Conservation (phyloP, 805 yeast species). For the Ogataea chonburiensis region DNA sequence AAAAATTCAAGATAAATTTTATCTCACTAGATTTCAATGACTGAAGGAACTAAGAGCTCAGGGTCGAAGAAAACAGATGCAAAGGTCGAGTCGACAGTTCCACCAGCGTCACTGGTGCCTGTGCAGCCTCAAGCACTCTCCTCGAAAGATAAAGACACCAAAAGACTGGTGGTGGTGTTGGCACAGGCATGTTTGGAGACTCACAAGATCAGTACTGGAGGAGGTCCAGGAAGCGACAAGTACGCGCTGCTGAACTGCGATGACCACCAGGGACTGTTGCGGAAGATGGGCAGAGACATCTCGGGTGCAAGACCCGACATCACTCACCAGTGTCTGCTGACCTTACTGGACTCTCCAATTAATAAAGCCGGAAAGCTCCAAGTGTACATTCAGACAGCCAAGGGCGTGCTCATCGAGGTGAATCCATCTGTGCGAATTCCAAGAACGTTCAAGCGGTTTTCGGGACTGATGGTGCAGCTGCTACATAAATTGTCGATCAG, state of each 20-base stretch:
- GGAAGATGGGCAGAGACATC: constrained; percentile 95
- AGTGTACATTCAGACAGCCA: constrained; percentile 93
- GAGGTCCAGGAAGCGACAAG: constrained; percentile 82
- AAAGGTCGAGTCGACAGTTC: constrained; percentile 28
- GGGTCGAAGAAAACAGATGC: constrained; percentile 30
- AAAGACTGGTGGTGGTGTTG: constrained; percentile 89
- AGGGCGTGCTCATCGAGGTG: constrained; percentile 92
- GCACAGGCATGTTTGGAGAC: constrained; percentile 96
- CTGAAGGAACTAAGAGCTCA: constrained; percentile 20
- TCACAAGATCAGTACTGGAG: constrained; percentile 73
- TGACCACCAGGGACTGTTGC: constrained; percentile 93
- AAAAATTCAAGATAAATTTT: constrained; percentile 5
- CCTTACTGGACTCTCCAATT: constrained; percentile 94
- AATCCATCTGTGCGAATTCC: constrained; percentile 97
- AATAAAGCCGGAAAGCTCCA: constrained; percentile 97
- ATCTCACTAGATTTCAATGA: constrained; percentile 8
- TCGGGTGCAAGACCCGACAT: constrained; percentile 99
- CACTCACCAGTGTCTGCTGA: constrained; percentile 94
- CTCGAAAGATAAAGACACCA: constrained; percentile 82
- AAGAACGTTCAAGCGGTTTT: constrained; percentile 95
- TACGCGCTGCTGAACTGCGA: constrained; percentile 94
- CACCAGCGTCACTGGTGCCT: constrained; percentile 76
- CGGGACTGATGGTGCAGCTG: constrained; percentile 96
- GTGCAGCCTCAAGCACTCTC: constrained; percentile 77
- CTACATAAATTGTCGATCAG: constrained; percentile 90